Conservation (phyloP, 306 rosid species). For the Cucurbita argyrosperma region DNA sequence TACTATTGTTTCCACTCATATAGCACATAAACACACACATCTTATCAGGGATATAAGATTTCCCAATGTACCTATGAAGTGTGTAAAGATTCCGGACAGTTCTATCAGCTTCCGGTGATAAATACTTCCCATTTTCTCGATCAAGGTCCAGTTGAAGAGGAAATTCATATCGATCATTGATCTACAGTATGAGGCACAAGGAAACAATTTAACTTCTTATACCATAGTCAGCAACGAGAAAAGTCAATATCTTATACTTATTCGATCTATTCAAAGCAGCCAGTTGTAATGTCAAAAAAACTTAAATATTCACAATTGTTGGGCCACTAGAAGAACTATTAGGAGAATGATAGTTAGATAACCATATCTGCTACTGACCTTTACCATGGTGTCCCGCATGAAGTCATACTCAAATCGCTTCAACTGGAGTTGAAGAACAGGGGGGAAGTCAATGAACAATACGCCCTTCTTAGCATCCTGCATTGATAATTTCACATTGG, state of each 20-base stretch:
- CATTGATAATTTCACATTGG: constrained; percentile 11
- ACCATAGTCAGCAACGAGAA: not conserved
- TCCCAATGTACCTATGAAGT: constrained; percentile 65
- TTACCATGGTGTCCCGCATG: constrained; percentile 95
- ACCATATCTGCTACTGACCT: constrained; percentile 40
- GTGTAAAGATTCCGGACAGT: constrained; percentile 86
- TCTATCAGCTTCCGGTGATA: constrained; percentile 93
- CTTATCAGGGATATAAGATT: not conserved
- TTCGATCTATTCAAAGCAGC: not conserved
- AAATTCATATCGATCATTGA: constrained; percentile 94
- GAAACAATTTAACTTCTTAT: not conserved
- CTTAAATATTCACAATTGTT: not conserved
- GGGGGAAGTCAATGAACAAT: constrained; percentile 87
- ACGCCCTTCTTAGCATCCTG: constrained; percentile 99
- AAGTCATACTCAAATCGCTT: constrained; percentile 96
- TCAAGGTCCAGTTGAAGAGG: constrained; percentile 97
- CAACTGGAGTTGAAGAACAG: constrained; percentile 95
- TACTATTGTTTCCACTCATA: not conserved
- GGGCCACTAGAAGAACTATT: not conserved
- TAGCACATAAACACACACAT: not conserved
- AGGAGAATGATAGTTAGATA: not conserved
- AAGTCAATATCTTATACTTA: not conserved
- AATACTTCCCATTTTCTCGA: constrained; percentile 74
- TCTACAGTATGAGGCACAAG: constrained; percentile 30
- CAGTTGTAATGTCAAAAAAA: not conserved